These are phyloP conservation scores for Amanita exitialis DNA, from an alignment of 768 basidiomycete genomes.

Conservation along the genomic window DNA sequence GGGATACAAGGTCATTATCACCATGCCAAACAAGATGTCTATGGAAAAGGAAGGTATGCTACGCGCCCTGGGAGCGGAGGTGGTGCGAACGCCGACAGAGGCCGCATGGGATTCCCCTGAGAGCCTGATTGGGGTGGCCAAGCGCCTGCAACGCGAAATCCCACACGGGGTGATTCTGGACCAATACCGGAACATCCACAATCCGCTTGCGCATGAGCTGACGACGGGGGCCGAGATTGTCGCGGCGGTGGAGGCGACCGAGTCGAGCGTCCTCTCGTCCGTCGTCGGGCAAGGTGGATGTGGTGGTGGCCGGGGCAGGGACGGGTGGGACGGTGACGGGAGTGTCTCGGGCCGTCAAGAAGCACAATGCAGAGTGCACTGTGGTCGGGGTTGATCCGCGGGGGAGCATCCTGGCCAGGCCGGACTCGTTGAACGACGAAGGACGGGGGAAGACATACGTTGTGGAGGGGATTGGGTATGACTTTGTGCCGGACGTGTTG, in stretches of 20 bases:
- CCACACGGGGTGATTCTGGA: constrained; percentile 85
- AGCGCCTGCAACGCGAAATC: constrained; percentile 65
- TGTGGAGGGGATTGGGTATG: constrained; percentile 97
- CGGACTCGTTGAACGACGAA: constrained; percentile 49
- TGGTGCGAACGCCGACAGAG: constrained; percentile 87
- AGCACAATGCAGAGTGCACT: constrained; percentile 60
- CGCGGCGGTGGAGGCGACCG: constrained; percentile 58
- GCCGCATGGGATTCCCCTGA: constrained; percentile 85
- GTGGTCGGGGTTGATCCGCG: constrained; percentile 92
- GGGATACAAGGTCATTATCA: constrained; percentile 88
- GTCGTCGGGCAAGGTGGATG: constrained; percentile 71
- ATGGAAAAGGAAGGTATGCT: constrained; percentile 90
- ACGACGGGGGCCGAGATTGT: constrained; percentile 92
- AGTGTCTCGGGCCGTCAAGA: constrained; percentile 64
- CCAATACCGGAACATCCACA: constrained; percentile 83
- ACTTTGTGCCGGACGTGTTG: constrained; percentile 85
- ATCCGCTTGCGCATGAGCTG: constrained; percentile 85
- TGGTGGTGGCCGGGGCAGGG: constrained; percentile 78
- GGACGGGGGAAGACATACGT: constrained; percentile 49
- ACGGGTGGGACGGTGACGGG: constrained; percentile 97
- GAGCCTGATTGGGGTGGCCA: constrained; percentile 89
- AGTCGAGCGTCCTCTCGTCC: constrained; percentile 43
- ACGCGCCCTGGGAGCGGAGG: constrained; percentile 87
- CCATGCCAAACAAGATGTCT: constrained; percentile 94
- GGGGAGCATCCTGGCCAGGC: constrained; percentile 81